phyloP scores from a whole-genome alignment of 805 yeast genomes.

The Hanseniaspora nectarophila region DNA sequence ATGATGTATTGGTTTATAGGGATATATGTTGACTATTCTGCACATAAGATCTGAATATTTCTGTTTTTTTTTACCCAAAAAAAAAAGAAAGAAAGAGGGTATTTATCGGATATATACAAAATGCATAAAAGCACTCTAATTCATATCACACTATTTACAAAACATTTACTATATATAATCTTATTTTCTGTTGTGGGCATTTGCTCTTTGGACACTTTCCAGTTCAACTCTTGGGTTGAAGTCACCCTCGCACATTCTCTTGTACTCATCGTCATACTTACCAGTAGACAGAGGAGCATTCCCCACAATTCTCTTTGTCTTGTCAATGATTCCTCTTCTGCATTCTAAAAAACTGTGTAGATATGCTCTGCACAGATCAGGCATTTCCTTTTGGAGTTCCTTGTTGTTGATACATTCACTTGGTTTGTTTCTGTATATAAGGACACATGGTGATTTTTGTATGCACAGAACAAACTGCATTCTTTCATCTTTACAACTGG shows the following conservation, averaged over 20 bases:
- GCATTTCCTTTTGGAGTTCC: slow-evolving; percentile 59
- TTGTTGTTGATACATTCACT: slow-evolving; percentile 77
- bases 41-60: too few species aligned
- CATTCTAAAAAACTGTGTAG: slow-evolving; percentile 81
- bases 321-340: slow-evolving; percentile 79
- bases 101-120: too few species aligned
- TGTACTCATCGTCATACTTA: slow-evolving; percentile 77
- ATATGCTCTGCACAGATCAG: slow-evolving; percentile 78
- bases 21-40: too few species aligned
- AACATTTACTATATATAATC: too few species aligned
- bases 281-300: slow-evolving; percentile 91
- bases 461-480: slow-evolving; percentile 91
- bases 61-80: too few species aligned
- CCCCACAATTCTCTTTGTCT: slow-evolving; percentile 83
- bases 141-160: background rate
- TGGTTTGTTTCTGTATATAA: slow-evolving; percentile 80
- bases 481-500: slow-evolving; percentile 87
- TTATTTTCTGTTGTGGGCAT: background rate
- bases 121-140: too few species aligned
- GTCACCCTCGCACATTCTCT: slow-evolving; percentile 64
- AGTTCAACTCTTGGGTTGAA: slow-evolving; percentile 75
- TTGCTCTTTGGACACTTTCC: slow-evolving; percentile 44
- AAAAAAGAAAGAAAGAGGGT: too few species aligned
- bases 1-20: too few species aligned
- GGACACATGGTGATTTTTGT: slow-evolving; percentile 92